Percentiles rank a stretch among this genome's conserved stretches.
Evolutionary conservation across 768 basidiomycete species (phyloP).

Genomic region (Lentinula aciculospora): DNA sequence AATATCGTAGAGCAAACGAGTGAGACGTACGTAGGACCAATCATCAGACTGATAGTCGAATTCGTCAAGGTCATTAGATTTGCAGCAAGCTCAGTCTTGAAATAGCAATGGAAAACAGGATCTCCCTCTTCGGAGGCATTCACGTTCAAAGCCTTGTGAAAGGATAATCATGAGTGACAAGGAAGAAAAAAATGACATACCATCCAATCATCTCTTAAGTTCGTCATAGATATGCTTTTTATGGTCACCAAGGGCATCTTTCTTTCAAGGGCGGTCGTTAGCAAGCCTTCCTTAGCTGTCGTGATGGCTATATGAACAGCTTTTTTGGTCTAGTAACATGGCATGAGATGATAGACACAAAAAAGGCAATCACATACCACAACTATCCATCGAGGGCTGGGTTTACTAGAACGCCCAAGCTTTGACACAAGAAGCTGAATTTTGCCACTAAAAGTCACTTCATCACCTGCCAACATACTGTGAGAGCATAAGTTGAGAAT

Average conservation of each 20-base stretch:
- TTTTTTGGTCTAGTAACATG: conserved; percentile 61
- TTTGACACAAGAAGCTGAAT: conserved; percentile 84
- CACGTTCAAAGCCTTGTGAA: conserved; percentile 65
- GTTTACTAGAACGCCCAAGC: conserved; percentile 81
- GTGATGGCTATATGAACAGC: conserved; percentile 75
- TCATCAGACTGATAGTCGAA: conserved; percentile 63
- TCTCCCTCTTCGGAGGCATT: conserved; percentile 88
- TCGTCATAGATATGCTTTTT: conserved; percentile 81
- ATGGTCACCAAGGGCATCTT: conserved; percentile 90
- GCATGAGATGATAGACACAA: background rate
- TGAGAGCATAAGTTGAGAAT: background rate
- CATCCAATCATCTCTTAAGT: conserved; percentile 91
- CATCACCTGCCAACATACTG: conserved; percentile 44
- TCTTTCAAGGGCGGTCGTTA: conserved; percentile 62
- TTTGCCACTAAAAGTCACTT: conserved; percentile 78
- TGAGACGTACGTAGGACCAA: conserved; percentile 68
- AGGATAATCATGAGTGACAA: conserved; percentile 1
- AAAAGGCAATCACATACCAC: conserved; percentile 50
- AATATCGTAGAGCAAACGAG: background rate
- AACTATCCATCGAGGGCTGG: conserved; percentile 84
- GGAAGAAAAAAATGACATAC: conserved; percentile 28
- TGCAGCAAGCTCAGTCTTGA: conserved; percentile 93
- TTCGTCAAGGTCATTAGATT: conserved; percentile 79
- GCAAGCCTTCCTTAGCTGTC: conserved; percentile 54
- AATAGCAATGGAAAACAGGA: conserved; percentile 82